Base-by-base conservation (phyloP, 2,329 filamentous ascomycete genomes). In the Colletotrichum sp. region DNA sequence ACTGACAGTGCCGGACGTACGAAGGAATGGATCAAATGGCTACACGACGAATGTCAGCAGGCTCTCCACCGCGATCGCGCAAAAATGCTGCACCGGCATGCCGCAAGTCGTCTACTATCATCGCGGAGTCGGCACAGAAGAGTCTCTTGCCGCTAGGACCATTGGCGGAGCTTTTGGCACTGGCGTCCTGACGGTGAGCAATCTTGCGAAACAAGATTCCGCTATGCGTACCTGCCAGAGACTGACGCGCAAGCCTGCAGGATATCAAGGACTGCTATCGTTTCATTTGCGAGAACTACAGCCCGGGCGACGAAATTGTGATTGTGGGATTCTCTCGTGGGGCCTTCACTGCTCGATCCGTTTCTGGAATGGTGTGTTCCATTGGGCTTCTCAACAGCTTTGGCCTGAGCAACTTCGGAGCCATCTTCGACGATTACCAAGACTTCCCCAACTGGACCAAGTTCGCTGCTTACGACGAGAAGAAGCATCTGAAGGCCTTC, bases 51-150 rank as follows among this genome's bases (percentile, higher is more conserved):
- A 85, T 39, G 84, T 85, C 15, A 82, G 81, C 36, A 82, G 83
- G 12, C 78, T 85, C 12, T 81, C 81, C 19, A 80, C 83, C 32
- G 81, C 81, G 4, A 75, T 85, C 9, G 79, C 79, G 19, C 80
- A 80, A 16, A 81, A 79, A 11, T 79, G 81, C 25, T 79, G 78
- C 44, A 80, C 80, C 12, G 78, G 80, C 55, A 81, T 81, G 79
- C 80, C 82, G 9, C 84, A 85, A 72, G 75, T 86, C 34, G 81
- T 85, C 12, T 84, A 83, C 78, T 86, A 86, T 71, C 82, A 85
- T 29, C 81, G 83, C 7, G 84, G 84, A 8, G 82, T 83, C 16
- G 84, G 84, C 9, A 81, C 80, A 7, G 79, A 78, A 25, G 77
- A 78, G 19, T 79, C 78, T 29, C 77, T 77, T 30, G 72, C 73